Base-by-base conservation (phyloP, 805 yeast genomes). In the Lachancea nothofagi region DNA sequence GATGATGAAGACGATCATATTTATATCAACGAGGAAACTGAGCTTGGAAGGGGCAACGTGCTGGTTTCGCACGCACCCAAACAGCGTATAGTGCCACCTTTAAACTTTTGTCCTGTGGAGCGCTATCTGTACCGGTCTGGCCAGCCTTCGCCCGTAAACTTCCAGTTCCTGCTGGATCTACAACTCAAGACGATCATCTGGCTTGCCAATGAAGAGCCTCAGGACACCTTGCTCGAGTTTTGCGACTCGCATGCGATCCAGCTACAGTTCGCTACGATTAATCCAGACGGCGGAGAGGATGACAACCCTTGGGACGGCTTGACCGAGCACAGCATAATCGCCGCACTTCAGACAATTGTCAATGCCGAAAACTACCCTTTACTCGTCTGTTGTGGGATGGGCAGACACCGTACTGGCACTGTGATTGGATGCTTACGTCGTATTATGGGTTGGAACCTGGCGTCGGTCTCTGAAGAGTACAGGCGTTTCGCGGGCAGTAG, bases 381-480 rank as follows among this genome's bases (percentile, higher is more conserved):
- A 45, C 66, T 93, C 36, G 89, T 89, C 4, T 93, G 97, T 61
- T 93, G 97, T 54, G 96, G 97, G 10, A 93, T 93, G 98, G 98
- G 98, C 0, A 70, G 98, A 50, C 98, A 90, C 61, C 71, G 98
- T 48, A 89, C 97, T 0, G 98, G 98, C 1, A 89, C 97, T 0
- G 96, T 93, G 3, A 78, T 93, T 44, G 98, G 98, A 1, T 90
- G 98, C 61, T 66, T 90, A 33, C 69, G 98, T 47, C 72, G 96
- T 44, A 66, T 93, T 14, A 97, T 93, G 70, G 90, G 94, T n/a
- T 90, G 98, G 98, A 93, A 94, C 55, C 66, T 90, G 57, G 96
- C 97, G 8, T 64, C 83, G 59, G 93, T 90, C 1, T 77, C 88
- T 41, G 98, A 90, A 59, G 98, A 90, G 59, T 90, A 90, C 57